Base-by-base conservation (phyloP, 768 basidiomycete genomes). In the Calocybe cyanea region DNA sequence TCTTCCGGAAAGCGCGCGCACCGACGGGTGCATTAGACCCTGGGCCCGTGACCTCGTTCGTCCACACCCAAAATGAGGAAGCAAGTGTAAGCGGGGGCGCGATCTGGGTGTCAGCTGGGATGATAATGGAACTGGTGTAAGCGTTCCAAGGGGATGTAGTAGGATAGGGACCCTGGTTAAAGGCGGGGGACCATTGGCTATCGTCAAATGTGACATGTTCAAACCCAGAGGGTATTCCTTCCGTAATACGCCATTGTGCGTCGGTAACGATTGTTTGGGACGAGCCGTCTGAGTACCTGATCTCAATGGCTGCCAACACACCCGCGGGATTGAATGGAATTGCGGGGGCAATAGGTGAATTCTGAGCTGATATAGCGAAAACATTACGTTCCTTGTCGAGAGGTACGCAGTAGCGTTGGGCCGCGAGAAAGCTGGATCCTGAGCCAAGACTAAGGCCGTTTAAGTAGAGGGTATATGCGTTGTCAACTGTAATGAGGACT, bases 21-120 rank as follows among this genome's bases (percentile, higher is more conserved):
- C 65, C 62, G 2, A 53, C 34, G 1, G 63, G 63, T 6, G 49
- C 51, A 15, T 13, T 20, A 13, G 30, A 44, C n/a, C 57, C 58
- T 14, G 51, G 43, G 9, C 44, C 45, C 28, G 28, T 46, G 31
- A 61, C 46, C 25, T 66, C 63, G 41, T 57, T 60, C 28, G 64
- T 63, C 64, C 63, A 67, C n/a, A 67, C 63, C 63, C 63, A 66
- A 7, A 41, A 35, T 5, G 63, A 54, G 28, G 52, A 38, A 2
- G 51, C 49, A 31, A 64, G 52, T 4, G 58, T 52, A 15, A 61
- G 57, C 11, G 5, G 6, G 8, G 42, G 53, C n/a, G 55, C 55
- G 42, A 54, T 40, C 44, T 49, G 49, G 40, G 43, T 52, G 37
- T 41, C 57, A 24, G 38, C 52, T 21, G 53, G 51, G 23, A 52